A percentile compares a stretch with the other conserved stretches of the same genome.
Conservation (phyloP, 23 red algal species). For the Gracilaria vermiculophylla region DNA sequence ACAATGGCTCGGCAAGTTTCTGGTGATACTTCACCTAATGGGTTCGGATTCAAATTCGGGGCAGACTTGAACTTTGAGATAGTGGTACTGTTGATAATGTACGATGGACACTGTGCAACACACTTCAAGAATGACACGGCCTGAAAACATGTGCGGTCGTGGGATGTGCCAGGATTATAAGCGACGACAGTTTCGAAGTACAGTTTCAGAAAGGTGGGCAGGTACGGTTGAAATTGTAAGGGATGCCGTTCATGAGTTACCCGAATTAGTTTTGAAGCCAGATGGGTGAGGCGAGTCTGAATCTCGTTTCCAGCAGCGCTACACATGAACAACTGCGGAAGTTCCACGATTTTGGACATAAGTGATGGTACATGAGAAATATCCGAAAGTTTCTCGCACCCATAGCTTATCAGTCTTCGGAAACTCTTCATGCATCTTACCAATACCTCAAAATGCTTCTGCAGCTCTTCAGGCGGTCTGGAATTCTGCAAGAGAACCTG, state of each 20-base stretch:
- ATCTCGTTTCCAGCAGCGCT: constrained; percentile 26
- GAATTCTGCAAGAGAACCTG: constrained; percentile 11
- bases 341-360: constrained; percentile 38
- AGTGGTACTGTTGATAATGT: constrained; percentile 18
- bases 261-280: constrained; percentile 52
- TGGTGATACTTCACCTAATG: constrained; percentile 2
- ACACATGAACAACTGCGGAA: constrained; percentile 35
- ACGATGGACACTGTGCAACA: constrained; percentile 20
- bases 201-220: constrained; percentile 48
- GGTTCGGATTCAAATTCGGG: constrained; percentile 17
- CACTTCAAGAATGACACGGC: constrained; percentile 44
- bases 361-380: not conserved
- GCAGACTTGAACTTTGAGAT: constrained; percentile 22
- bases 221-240: constrained; percentile 42
- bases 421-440: constrained; percentile 56
- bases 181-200: constrained; percentile 43
- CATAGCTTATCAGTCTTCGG: constrained; percentile 33
- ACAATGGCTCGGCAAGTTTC: constrained; percentile 45
- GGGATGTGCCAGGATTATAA: constrained; percentile 10
- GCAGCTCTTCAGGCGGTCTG: not conserved
- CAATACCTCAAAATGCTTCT: constrained; percentile 48
- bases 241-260: constrained; percentile 50
- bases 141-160: constrained; percentile 45
- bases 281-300: constrained; percentile 42
- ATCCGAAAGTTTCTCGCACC: constrained; percentile 21